These are phyloP conservation scores for Glonium stellatum DNA, from an alignment of 495 filamentous ascomycete genomes.

Conservation along the genomic window DNA sequence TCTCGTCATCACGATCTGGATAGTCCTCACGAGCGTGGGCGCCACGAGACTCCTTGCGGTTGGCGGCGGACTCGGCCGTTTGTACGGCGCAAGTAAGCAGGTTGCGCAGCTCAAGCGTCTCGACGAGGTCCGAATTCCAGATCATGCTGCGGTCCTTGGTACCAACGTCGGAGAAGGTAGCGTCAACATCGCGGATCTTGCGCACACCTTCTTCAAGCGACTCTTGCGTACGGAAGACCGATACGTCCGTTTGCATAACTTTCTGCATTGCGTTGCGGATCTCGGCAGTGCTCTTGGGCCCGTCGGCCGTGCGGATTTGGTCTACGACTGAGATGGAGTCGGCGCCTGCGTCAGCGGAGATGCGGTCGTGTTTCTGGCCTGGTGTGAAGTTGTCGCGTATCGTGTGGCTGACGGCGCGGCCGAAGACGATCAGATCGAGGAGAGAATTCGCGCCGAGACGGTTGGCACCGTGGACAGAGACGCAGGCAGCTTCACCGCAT, in stretches of 20 bases:
- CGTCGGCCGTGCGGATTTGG: slow-evolving; percentile 71
- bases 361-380: slow-evolving; percentile 65
- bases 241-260: slow-evolving; percentile 94
- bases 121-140: slow-evolving; percentile 96
- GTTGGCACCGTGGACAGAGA: slow-evolving; percentile 96
- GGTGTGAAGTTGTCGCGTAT: slow-evolving; percentile 85
- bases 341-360: slow-evolving; percentile 76
- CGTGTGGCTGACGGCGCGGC: slow-evolving; percentile 90
- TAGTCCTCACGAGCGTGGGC: slow-evolving; percentile 94
- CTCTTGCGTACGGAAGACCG: slow-evolving; percentile 94
- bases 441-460: slow-evolving; percentile 95
- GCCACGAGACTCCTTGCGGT: slow-evolving; percentile 88
- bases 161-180: slow-evolving; percentile 70
- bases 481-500: slow-evolving; percentile 93
- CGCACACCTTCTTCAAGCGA: slow-evolving; percentile 76
- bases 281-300: slow-evolving; percentile 78
- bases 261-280: slow-evolving; percentile 93
- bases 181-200: slow-evolving; percentile 74
- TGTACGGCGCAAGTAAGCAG: slow-evolving; percentile 90
- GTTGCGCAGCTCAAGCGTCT: slow-evolving; percentile 90
- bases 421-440: slow-evolving; percentile 93
- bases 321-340: slow-evolving; percentile 82
- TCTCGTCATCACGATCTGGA: slow-evolving; percentile 83
- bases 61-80: slow-evolving; percentile 78
- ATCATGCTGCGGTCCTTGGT: slow-evolving; percentile 99